Conservation (phyloP, 2,329 filamentous ascomycete species). For the Chaetomium olivaceum region DNA sequence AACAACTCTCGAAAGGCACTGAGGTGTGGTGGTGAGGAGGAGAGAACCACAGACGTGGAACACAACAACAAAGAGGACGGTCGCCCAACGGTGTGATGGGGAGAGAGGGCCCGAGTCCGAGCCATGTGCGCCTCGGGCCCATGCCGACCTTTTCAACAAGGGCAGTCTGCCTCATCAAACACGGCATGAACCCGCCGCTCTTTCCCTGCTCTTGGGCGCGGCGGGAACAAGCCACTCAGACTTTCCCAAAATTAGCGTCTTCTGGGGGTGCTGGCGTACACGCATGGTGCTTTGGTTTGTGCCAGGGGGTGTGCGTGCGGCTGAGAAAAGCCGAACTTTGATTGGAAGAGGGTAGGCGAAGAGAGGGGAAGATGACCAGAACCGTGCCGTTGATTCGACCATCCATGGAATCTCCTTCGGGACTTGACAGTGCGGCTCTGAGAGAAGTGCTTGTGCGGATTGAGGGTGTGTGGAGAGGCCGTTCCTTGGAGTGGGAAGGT, state of each 20-base stretch:
- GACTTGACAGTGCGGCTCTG: not conserved
- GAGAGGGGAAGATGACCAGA: not conserved
- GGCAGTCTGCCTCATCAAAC: not conserved
- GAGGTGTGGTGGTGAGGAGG: not conserved
- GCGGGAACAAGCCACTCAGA: not conserved
- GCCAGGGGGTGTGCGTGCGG: not conserved
- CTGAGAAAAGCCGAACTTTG: not conserved
- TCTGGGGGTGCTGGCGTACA: not conserved
- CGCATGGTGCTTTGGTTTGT: not conserved
- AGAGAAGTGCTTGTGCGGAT: not conserved
- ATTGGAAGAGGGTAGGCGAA: not conserved
- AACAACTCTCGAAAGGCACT: not conserved
- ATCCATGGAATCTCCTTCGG: not conserved
- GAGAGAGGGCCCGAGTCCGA: slow-evolving; percentile 1
- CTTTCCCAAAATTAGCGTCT: not conserved
- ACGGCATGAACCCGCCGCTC: not conserved
- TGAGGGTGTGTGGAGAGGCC: no score
- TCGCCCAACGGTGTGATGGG: not conserved
- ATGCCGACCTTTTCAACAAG: not conserved
- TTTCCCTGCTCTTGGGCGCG: not conserved
- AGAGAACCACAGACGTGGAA: not conserved
- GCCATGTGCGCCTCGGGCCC: not conserved
- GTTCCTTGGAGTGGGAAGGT: no score
- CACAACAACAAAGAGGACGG: not conserved
- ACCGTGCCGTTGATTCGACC: not conserved